Conservation (phyloP, 176 grass and related monocot genomes). For the Triticum monococcum region DNA sequence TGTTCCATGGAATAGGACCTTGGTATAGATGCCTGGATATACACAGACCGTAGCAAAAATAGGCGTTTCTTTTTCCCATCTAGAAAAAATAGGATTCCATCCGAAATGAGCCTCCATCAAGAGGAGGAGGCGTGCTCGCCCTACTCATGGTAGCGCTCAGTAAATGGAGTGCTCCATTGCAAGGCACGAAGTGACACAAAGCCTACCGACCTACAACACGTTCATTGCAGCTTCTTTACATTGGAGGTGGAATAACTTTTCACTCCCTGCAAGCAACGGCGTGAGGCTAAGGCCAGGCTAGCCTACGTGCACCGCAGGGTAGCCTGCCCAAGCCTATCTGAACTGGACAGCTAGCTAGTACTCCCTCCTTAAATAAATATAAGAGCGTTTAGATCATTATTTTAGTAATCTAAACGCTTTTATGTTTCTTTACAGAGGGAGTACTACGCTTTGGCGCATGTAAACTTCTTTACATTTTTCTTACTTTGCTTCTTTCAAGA, state of each 20-base stretch:
- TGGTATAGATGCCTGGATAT: neutral
- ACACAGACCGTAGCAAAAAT: conserved; percentile 7
- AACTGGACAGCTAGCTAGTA: neutral
- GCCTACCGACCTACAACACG: neutral
- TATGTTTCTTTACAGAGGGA: no score
- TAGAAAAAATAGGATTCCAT: conserved; percentile 22
- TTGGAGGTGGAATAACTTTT: conserved; percentile 20
- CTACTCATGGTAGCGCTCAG: conserved; percentile 24
- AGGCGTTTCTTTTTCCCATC: conserved; percentile 8
- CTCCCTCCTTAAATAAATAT: no score
- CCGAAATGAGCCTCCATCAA: neutral
- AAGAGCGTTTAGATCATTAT: no score
- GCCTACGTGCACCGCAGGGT: neutral
- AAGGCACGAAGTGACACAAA: conserved; percentile 9
- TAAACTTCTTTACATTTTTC: neutral
- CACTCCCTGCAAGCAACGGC: conserved; percentile 9
- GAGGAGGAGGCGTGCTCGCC: conserved; percentile 18
- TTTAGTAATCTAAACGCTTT: no score
- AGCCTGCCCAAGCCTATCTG: conserved; percentile 19
- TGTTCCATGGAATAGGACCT: neutral
- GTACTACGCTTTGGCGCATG: neutral
- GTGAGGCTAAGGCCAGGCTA: conserved; percentile 7
- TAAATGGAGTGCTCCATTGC: conserved; percentile 21
- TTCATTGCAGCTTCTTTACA: conserved; percentile 20
- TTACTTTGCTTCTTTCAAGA: neutral